These are phyloP conservation scores for Eucalyptus coolabah DNA, from an alignment of 345 rosid species.

Conservation along the genomic window DNA sequence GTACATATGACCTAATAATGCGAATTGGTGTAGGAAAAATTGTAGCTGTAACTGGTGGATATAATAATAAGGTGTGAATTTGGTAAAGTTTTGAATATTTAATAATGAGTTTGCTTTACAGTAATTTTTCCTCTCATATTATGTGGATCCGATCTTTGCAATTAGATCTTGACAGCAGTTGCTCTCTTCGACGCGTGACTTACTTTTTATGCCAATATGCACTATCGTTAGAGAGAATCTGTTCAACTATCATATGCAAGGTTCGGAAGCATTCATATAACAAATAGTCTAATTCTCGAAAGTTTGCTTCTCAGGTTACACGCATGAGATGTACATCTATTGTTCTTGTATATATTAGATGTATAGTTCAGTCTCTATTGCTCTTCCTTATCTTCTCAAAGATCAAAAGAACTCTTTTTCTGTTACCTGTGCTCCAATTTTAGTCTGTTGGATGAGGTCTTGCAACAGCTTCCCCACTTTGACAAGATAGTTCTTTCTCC, in stretches of 20 bases:
- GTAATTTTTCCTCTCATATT: neutral
- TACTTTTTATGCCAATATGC: neutral
- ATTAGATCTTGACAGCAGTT: neutral
- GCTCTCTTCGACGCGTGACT: neutral
- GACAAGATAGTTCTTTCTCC: neutral
- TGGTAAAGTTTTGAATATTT: neutral
- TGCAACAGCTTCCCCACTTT: neutral
- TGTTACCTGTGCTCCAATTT: neutral
- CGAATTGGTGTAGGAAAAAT: neutral
- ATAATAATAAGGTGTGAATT: neutral
- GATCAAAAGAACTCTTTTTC: neutral
- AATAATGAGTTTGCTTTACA: neutral
- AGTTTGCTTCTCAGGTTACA: neutral
- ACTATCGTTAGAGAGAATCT: neutral
- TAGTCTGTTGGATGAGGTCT: neutral
- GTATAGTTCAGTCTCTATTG: neutral
- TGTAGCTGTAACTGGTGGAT: neutral
- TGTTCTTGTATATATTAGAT: neutral
- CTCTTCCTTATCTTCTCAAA: neutral
- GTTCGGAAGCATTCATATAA: neutral
- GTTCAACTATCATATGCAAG: neutral
- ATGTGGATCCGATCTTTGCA: neutral
- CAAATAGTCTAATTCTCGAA: neutral
- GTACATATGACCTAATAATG: neutral
- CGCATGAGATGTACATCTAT: neutral